phyloP scores from a whole-genome alignment of 2,329 filamentous ascomycete genomes.

The Cryphonectria parasitica region DNA sequence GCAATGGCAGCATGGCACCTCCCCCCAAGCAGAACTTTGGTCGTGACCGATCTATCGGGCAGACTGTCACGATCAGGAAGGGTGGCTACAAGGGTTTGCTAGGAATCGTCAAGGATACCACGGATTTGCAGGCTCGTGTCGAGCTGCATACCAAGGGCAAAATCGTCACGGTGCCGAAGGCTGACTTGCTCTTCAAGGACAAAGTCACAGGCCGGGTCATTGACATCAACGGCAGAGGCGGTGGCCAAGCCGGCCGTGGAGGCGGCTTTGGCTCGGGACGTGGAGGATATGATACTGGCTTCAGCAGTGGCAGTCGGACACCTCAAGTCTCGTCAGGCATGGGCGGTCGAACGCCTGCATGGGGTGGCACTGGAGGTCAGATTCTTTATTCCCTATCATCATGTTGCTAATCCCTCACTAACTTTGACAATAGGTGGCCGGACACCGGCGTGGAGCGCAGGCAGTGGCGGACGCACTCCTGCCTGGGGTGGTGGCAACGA shows the following conservation, averaged over 20 bases:
- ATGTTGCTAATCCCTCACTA: conserved; percentile 29
- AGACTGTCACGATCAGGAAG: conserved; percentile 86
- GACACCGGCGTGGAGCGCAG: conserved; percentile 66
- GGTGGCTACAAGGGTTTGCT: conserved; percentile 91
- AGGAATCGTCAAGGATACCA: conserved; percentile 94
- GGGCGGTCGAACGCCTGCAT: conserved; percentile 72
- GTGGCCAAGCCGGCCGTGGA: conserved; percentile 45
- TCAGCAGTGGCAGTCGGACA: conserved; percentile 70
- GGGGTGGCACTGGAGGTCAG: conserved; percentile 70
- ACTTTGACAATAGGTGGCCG: conserved; percentile 55
- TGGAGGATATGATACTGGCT: conserved; percentile 50
- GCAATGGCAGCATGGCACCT: conserved; percentile 64
- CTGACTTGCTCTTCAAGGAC: conserved; percentile 84
- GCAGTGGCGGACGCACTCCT: conserved; percentile 66
- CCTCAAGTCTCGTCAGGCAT: conserved; percentile 63
- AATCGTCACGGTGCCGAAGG: conserved; percentile 81
- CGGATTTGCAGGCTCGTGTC: conserved; percentile 81
- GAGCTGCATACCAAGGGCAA: conserved; percentile 96
- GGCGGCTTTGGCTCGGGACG: conserved; percentile 39
- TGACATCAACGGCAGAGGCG: conserved; percentile 63
- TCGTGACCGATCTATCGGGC: conserved; percentile 83
- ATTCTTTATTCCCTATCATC: conserved; percentile 32
- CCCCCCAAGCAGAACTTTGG: conserved; percentile 69
- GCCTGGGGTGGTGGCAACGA: conserved; percentile 64
- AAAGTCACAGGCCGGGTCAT: conserved; percentile 78